Base-by-base conservation (phyloP, 2,329 filamentous ascomycete species). In the Colletotrichum nymphaeae region DNA sequence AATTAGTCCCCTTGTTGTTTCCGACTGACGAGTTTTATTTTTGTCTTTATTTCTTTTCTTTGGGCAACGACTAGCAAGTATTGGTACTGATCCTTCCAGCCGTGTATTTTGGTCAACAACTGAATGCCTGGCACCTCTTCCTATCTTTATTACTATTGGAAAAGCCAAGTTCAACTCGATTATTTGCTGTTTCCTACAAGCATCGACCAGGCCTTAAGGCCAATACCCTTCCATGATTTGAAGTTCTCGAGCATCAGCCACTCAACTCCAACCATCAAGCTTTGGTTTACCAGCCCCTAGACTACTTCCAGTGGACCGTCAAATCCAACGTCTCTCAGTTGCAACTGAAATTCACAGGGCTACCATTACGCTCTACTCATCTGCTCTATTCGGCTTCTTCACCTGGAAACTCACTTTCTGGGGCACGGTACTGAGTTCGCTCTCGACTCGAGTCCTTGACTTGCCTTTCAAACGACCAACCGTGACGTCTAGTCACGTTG, bases 11-110 rank as follows among this genome's bases (percentile, higher is more conserved):
- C 49, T 28, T 26, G 35, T 26, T 24, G 30, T 59, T 46, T 57
- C 49, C 26, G 56, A 35, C 49, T 49, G 67, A 66, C 46, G 52
- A 52, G 22, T 68, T 74, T 72, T 67, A 49, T 46, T 74, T 35
- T 71, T 57, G 24, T 35, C 26, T 63, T 68, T 68, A 19, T 26
- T 37, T 35, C 26, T 67, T 68, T 63, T n/a, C 19, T 37, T 64
- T n/a, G n/a, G 49, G 52, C 46, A 30, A 37, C 30, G 62, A 55
- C 46, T 63, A 30, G n/a, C 49, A 35, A 19, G 24, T 12, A 12
- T 49, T 22, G 26, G 62, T 49, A n/a, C 26, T n/a, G 46, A 63
- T 7, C 26, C n/a, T 24, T 53, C 11, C 3, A 35, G 28, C 46
- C 19, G 52, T n/a, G 52, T 12, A 19, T 12, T 28, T 55, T 14